Base-by-base conservation (phyloP, 495 filamentous ascomycete species). In the Lasiosphaeria miniovina region DNA sequence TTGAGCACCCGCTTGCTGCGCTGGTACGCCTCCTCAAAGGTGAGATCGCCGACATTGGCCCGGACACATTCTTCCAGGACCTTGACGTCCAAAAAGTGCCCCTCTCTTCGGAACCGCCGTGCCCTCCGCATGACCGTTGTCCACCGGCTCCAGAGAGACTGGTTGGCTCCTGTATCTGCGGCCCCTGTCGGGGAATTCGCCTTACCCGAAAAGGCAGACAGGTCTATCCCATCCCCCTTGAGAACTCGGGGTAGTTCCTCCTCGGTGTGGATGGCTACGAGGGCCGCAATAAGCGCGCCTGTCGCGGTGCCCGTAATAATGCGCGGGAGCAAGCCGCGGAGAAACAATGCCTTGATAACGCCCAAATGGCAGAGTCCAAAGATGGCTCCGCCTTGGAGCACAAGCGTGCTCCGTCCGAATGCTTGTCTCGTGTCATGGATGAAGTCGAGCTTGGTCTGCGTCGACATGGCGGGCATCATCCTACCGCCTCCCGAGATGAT, bases 281-380 rank as follows among this genome's bases (percentile, higher is more conserved):
- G 78, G 33, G 91, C 91, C 3, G 93, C 93, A 63, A 98, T 91
- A 66, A 96, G 77, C 9, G 93, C 93, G 9, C 93, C 93, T 1
- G 90, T 95, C 4, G 88, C 93, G 6, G 90, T 96, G 0, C 93
- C 93, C 3, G 90, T 90, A 61, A 98, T 94, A 61, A 98, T 95
- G 8, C 92, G 82, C 14, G 93, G 93, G 35, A 97, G 74, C 11
- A 96, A 74, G 1, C 90, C 92, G n/a, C 88, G 80, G 11, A 91
- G 73, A 74, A 95, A 90, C 49, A 98, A 73, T 1, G 92, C 93
- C 66, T 91, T 95, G 51, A 96, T 89, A 0, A 97, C 90, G 2
- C 93, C 93, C 1, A 97, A 68, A 73, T 98, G 93, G 64, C 91
- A 96, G 6, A 96, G 74, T 0, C 92, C 93, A 65, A 98, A 98